Evolutionary conservation across 2,329 filamentous ascomycete species (phyloP), one percentile per base, ranked within the genome.

Genomic region (Rutstroemia sp.): DNA sequence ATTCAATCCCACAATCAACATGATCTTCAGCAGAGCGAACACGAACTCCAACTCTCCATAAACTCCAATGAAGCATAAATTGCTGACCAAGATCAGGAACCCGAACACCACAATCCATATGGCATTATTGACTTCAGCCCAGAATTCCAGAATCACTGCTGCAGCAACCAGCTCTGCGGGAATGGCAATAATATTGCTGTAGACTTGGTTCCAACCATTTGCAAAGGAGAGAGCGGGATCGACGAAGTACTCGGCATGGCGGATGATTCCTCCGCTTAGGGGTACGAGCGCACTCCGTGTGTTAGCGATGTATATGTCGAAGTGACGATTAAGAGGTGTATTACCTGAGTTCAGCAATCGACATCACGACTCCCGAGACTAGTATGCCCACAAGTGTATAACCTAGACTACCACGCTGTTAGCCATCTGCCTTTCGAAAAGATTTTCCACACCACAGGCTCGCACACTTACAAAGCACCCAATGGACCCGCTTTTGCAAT

Each of bases 101-200:
- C 72, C 71, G 38, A 74, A 73, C 4, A 73, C 57, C 1, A 69
- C 66, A 27, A 74, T 72, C 70, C 71, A 75, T 10, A 73, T 60
- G 0, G 62, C 72, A 1, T 76, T 73, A 63, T 75, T 76, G 60
- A 83, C 72, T 59, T 84, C 78, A 3, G 80, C 79, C 83, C 83
- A 87, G 64, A 79, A 85, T 62, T 82, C 72, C 56, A 87, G 82
- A 17, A 87, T 71, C 2, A 86, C 79, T 44, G 79, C 78, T 14
- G 82, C 80, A 9, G 83, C 84, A 0, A 80, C 79, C 58, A 86
- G 83, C 67, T 87, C 83, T 54, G 80, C 47, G 5, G 68, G 67
- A 4, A 69, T 64, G 27, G 62, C 62, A 17, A 67, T 57, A 17
- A 63, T 66, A n/a, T 63, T 65, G 21, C 62, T 63, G 48, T 70